Conservation (phyloP, 2,329 filamentous ascomycete genomes). For the Talaromyces rugulosus region DNA sequence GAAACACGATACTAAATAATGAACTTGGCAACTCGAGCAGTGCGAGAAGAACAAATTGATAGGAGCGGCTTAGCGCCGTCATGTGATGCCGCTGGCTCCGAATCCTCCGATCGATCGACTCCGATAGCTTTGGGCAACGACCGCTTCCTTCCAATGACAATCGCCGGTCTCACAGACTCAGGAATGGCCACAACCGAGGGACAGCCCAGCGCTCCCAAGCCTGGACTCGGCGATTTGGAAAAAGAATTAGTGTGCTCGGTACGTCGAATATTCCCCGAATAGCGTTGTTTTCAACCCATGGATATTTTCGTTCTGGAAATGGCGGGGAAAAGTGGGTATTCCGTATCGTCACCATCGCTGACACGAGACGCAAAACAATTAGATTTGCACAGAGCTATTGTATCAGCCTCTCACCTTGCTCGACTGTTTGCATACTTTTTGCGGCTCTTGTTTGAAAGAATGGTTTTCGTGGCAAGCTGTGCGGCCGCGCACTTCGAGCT, state of each 20-base stretch:
- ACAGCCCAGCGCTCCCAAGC: slow-evolving; percentile 11
- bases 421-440: slow-evolving; percentile 93
- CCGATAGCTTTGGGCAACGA: neutral
- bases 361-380: slow-evolving; percentile 6
- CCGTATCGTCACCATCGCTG: slow-evolving; percentile 1
- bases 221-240: slow-evolving; percentile 63
- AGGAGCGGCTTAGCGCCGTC: neutral
- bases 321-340: slow-evolving; percentile 7
- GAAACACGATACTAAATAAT: neutral
- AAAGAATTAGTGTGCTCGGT: slow-evolving; percentile 94
- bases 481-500: slow-evolving; percentile 45
- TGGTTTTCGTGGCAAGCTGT: slow-evolving; percentile 84
- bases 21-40: neutral
- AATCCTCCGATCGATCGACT: neutral
- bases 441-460: slow-evolving; percentile 89
- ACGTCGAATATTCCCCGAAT: slow-evolving; percentile 40
- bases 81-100: neutral
- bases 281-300: slow-evolving; percentile 11
- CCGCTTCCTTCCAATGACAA: neutral
- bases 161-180: neutral
- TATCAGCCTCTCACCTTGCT: slow-evolving; percentile 87
- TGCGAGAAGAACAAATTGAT: neutral
- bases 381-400: slow-evolving; percentile 96
- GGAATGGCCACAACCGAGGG: slow-evolving; percentile 10
- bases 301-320: slow-evolving; percentile 6